Conservation (phyloP, 257 asterid genomes). For the Paulownia fortunei region DNA sequence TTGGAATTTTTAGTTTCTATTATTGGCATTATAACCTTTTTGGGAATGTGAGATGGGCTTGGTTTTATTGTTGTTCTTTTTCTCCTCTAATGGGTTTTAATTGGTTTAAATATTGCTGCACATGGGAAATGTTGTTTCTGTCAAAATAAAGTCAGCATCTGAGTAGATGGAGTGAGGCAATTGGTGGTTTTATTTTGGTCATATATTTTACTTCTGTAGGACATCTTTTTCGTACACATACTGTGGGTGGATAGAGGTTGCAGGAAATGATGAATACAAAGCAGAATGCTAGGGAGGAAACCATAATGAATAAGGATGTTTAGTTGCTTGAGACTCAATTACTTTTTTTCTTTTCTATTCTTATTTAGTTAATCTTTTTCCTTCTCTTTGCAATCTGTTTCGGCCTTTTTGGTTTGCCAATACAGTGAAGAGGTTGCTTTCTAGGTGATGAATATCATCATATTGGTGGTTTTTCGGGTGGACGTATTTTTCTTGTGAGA, state of each 20-base stretch:
- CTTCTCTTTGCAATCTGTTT: constrained; percentile 11
- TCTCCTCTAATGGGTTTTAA: constrained; percentile 11
- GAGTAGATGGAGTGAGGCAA: constrained; percentile 24
- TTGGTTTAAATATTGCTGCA: constrained; percentile 34
- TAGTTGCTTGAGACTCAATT: background rate
- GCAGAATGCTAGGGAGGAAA: constrained; percentile 19
- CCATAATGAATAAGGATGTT: constrained; percentile 6
- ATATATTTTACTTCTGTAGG: background rate
- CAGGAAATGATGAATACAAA: background rate
- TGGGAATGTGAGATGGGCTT: constrained; percentile 43
- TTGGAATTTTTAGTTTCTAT: constrained; percentile 22
- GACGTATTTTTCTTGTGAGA: background rate
- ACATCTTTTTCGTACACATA: background rate
- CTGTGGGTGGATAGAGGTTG: background rate
- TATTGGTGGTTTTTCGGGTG: constrained; percentile 12
- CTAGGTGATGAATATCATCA: constrained; percentile 1
- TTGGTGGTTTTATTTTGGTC: background rate
- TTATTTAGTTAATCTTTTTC: background rate
- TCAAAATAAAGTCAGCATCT: background rate
- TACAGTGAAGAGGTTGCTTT: constrained; percentile 8
- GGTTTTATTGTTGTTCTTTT: constrained; percentile 40
- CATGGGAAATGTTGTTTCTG: constrained; percentile 32
- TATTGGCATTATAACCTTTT: constrained; percentile 11
- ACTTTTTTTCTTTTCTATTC: constrained; percentile 4
- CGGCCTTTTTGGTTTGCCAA: background rate